Evolutionary conservation across 2,329 filamentous ascomycete species (phyloP).

Genomic region (Paraphoma chrysanthemicola): DNA sequence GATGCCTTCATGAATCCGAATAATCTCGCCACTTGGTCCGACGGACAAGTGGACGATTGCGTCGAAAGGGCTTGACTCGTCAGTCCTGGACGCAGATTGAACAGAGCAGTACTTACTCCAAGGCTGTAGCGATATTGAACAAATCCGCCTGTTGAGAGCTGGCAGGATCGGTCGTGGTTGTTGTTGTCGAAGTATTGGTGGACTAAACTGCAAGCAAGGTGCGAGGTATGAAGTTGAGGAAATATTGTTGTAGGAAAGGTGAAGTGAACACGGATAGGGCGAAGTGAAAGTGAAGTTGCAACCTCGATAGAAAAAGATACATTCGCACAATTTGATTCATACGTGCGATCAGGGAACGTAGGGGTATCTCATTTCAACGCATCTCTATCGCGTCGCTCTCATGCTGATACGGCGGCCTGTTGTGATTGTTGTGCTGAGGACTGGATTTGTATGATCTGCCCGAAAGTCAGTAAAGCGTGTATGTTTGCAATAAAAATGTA

Average conservation of each 20-base stretch:
- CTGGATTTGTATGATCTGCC: slow-evolving; percentile 42
- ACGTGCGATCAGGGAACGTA: not conserved
- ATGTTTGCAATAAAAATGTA: not conserved
- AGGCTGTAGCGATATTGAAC: not conserved
- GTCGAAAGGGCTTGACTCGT: not conserved
- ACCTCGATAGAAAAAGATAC: not conserved
- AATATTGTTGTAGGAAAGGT: no score
- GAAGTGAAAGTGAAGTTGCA: not conserved
- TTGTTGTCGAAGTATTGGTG: no score
- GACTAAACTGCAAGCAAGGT: no score
- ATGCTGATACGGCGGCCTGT: slow-evolving; percentile 21
- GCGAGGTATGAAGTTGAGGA: no score
- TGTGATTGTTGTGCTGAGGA: slow-evolving; percentile 37
- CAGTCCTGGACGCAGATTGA: not conserved
- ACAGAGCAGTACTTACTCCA: not conserved
- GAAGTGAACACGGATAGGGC: no score
- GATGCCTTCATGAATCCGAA: slow-evolving; percentile 4
- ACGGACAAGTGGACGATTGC: slow-evolving; percentile 1
- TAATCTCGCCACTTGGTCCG: not conserved
- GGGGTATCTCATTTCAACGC: slow-evolving; percentile 2
- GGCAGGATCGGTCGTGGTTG: no score
- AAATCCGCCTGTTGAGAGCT: no score
- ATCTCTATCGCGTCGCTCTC: not conserved
- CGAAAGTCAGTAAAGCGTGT: not conserved
- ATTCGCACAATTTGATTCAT: no score